Conservation (phyloP, 192 early-diverging fungal genomes). For the Glomus cerebriforme region DNA sequence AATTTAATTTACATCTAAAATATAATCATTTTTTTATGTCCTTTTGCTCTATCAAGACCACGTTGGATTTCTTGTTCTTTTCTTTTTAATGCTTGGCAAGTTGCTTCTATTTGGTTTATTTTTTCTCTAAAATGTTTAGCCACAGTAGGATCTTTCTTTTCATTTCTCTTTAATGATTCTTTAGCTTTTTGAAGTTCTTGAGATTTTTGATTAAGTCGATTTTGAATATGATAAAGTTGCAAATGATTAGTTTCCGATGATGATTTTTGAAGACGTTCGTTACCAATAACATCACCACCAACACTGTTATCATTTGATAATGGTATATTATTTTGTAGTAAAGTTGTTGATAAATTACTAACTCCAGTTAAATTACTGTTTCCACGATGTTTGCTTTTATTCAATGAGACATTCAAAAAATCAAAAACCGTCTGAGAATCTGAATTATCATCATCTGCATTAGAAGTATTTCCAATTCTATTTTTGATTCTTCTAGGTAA, state of each 20-base stretch:
- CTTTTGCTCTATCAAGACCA: conserved; percentile 14
- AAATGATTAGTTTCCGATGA: neutral
- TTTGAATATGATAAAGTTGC: conserved; percentile 12
- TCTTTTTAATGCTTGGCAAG: neutral
- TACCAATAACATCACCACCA: too few species aligned
- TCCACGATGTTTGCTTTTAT: neutral
- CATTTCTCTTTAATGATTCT: conserved; percentile 11
- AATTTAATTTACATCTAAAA: neutral
- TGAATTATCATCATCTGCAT: neutral
- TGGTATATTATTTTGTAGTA: neutral
- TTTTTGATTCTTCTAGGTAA: too few species aligned
- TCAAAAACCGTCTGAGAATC: conserved; percentile 19
- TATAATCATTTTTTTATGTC: conserved; percentile 6
- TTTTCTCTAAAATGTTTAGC: conserved; percentile 27
- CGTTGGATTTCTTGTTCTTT: conserved; percentile 16
- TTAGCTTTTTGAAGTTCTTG: conserved; percentile 11
- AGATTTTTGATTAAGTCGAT: neutral
- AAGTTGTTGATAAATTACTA: neutral
- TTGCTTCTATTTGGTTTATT: conserved; percentile 8
- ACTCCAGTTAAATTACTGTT: neutral
- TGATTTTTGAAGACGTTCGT: neutral
- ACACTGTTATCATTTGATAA: neutral
- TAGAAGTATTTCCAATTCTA: neutral
- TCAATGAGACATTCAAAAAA: conserved; percentile 14
- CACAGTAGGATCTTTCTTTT: conserved; percentile 18